phyloP scores from a whole-genome alignment of 2,329 filamentous ascomycete genomes.

The Colletotrichum filicis region DNA sequence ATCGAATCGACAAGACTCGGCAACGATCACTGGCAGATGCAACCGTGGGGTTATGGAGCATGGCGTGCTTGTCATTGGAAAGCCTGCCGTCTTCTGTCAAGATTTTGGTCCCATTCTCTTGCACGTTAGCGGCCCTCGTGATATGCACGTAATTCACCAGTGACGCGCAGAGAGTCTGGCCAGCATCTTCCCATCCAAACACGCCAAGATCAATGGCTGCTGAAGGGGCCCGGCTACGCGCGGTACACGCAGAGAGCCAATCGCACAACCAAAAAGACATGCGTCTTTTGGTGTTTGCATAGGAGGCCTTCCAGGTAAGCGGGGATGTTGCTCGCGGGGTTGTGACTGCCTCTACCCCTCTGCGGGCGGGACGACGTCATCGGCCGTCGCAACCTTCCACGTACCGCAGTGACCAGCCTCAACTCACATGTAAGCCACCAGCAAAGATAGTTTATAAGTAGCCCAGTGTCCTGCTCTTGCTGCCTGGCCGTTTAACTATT shows the following conservation, averaged over 20 bases:
- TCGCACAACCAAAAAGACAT: slow-evolving; percentile 1
- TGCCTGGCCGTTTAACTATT: not conserved
- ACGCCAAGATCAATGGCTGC: slow-evolving; percentile 1
- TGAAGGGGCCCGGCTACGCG: slow-evolving; percentile 8
- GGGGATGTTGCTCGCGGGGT: slow-evolving; percentile 14
- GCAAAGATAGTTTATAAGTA: slow-evolving; percentile 27
- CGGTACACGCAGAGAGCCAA: slow-evolving; percentile 10
- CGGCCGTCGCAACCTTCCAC: slow-evolving; percentile 29
- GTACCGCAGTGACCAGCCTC: slow-evolving; percentile 9
- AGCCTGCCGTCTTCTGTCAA: slow-evolving; percentile 10
- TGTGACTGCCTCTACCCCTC: slow-evolving; percentile 16
- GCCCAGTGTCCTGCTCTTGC: not conserved
- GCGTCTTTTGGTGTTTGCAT: slow-evolving; percentile 3
- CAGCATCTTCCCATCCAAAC: slow-evolving; percentile 7
- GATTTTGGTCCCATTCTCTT: slow-evolving; percentile 13
- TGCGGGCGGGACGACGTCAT: slow-evolving; percentile 27
- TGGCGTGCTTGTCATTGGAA: slow-evolving; percentile 17
- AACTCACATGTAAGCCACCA: slow-evolving; percentile 30
- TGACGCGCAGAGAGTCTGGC: slow-evolving; percentile 26
- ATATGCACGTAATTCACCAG: slow-evolving; percentile 23
- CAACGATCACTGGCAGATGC: slow-evolving; percentile 4
- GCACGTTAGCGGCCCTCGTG: slow-evolving; percentile 13
- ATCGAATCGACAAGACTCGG: not conserved
- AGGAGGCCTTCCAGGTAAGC: slow-evolving; percentile 27
- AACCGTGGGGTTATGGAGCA: slow-evolving; percentile 7